Percentiles rank a stretch among this genome's conserved stretches.
phyloP scores from a whole-genome alignment of 176 grass and related monocot genomes.

The Echinochloa phyllopogon region DNA sequence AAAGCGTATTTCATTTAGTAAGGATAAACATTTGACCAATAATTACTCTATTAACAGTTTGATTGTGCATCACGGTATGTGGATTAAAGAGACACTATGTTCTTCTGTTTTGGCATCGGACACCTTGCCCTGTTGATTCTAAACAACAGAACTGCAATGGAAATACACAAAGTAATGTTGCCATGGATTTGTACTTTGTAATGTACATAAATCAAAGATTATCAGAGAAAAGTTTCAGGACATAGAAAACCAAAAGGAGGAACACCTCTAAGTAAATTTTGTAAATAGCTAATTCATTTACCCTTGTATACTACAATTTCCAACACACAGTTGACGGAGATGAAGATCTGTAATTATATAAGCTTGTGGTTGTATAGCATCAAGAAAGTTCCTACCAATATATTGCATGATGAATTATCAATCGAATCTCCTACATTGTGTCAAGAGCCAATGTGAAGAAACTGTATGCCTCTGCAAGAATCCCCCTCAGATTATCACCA shows the following conservation, averaged over 20 bases:
- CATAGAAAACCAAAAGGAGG: not conserved
- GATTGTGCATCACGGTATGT: too few relatives aligned
- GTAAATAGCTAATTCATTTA: not conserved
- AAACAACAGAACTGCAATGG: not conserved
- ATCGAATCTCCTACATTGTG: not conserved
- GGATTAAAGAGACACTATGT: not conserved
- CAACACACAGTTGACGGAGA: not conserved
- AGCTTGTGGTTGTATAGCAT: not conserved
- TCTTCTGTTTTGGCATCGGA: not conserved
- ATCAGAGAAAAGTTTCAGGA: not conserved
- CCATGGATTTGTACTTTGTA: not conserved
- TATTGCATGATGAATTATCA: not conserved
- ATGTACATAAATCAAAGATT: not conserved
- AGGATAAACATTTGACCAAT: too few relatives aligned
- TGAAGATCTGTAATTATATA: not conserved
- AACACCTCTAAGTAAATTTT: not conserved
- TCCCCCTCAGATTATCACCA: not conserved
- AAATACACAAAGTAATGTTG: not conserved
- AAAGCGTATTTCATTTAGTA: too few relatives aligned
- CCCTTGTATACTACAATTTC: not conserved
- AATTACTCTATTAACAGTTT: too few relatives aligned
- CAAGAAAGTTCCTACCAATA: not conserved
- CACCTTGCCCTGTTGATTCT: not conserved
- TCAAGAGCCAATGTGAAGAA: not conserved
- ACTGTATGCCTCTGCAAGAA: not conserved